Base-by-base conservation (phyloP, 768 basidiomycete genomes). In the Naganishia vishniacii region DNA sequence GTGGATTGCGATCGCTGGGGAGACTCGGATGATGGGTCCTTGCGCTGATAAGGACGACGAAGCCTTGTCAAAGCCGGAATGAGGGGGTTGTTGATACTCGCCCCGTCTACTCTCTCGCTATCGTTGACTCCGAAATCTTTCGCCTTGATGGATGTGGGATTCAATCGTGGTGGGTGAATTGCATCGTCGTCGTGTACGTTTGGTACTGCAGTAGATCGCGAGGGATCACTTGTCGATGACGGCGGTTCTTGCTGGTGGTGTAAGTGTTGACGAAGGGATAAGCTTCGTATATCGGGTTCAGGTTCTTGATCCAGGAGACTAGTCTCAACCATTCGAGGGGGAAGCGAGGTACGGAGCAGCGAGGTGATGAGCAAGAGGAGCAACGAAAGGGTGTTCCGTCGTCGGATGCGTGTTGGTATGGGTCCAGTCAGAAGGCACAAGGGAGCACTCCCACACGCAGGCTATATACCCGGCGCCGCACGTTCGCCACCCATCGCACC, bases 221-320 rank as follows among this genome's bases (percentile, higher is more conserved):
- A 37, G 8, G 34, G 34, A 37, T 37, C 34, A 37, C 34, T 37
- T n/a, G n/a, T n/a, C 8, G 34, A 37, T 7, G 34, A 15, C 34
- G 34, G 34, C 34, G 34, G 15, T 26, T 28, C 9, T 41, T 45
- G 58, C 28, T 59, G 25, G 60, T 28, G 45, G 12, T 61, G 40
- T 47, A 31, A 15, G 48, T 34, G 28, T 48, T 49, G 53, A 62
- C 61, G 61, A 62, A 47, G 45, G 23, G 53, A 40, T 40, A 48
- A 62, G 47, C 46, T 47, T 62, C 61, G 61, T 62, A 62, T 62
- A 62, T 62, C 61, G 34, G 61, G 61, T 62, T 62, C 61, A 28
- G 61, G 61, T 62, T 62, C 61, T 62, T 62, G 61, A n/a, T 62
- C 46, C 18, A 34, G 46, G 46, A 49, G 29, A 48, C 37, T 62